These are phyloP conservation scores for Gracilaria gracilis DNA, from an alignment of 23 red algal species.

Conservation along the genomic window DNA sequence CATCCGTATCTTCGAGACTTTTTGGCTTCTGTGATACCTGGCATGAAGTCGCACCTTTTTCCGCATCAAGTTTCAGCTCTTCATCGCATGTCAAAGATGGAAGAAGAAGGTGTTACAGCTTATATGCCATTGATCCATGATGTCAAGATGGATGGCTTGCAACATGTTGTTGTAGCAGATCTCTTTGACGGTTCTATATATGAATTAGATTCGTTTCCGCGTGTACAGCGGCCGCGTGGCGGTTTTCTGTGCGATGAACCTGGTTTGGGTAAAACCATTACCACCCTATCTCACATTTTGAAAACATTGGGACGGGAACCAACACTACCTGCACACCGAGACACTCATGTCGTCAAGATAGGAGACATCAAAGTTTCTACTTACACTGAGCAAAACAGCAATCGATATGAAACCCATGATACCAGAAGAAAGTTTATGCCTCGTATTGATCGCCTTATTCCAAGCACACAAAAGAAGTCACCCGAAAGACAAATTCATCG, in stretches of 20 bases:
- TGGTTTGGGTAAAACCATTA: constrained; percentile 98
- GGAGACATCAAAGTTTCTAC: background rate
- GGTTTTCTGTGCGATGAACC: constrained; percentile 98
- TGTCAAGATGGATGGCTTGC: background rate
- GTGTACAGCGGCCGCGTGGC: constrained; percentile 54
- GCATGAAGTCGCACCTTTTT: constrained; percentile 65
- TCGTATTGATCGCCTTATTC: background rate
- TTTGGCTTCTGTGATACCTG: constrained; percentile 41
- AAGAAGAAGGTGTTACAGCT: background rate
- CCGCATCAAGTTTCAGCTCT: constrained; percentile 75
- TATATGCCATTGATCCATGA: constrained; percentile 15
- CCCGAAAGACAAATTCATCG: constrained; percentile 21
- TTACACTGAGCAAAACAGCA: constrained; percentile 1
- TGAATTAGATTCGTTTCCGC: constrained; percentile 23
- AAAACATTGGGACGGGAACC: constrained; percentile 70
- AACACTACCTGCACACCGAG: background rate
- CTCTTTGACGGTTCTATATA: constrained; percentile 45
- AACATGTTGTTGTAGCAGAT: constrained; percentile 50
- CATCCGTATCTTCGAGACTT: constrained; percentile 18
- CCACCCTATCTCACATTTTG: constrained; percentile 77
- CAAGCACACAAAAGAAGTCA: background rate
- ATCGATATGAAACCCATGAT: background rate
- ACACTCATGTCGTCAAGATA: background rate
- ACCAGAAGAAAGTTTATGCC: background rate
- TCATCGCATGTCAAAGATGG: constrained; percentile 54